These are phyloP conservation scores for Boletellus ananas DNA, from an alignment of 768 basidiomycete species.

Conservation along the genomic window DNA sequence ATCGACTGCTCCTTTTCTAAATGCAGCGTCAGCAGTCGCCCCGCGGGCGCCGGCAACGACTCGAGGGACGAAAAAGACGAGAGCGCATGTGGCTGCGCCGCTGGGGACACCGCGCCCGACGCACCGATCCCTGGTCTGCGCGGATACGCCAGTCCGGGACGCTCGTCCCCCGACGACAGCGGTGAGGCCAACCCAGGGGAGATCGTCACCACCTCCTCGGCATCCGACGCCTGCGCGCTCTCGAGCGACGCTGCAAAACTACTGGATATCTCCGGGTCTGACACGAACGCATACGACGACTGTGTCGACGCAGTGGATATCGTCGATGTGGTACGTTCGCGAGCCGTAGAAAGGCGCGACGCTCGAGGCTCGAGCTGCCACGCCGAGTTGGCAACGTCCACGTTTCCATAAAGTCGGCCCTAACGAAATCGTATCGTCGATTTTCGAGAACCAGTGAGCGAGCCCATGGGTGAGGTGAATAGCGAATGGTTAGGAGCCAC, in stretches of 20 bases:
- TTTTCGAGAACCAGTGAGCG: not conserved
- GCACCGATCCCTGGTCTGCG: constrained; percentile 26
- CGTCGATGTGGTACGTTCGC: constrained; percentile 74
- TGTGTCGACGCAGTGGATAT: constrained; percentile 72
- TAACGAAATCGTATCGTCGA: constrained; percentile 22
- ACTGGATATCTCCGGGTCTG: constrained; percentile 82
- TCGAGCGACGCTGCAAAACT: constrained; percentile 82
- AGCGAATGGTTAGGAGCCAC: not conserved
- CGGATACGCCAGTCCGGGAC: constrained; percentile 18
- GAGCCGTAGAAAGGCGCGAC: constrained; percentile 41
- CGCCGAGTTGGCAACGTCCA: constrained; percentile 61
- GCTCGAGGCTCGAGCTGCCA: constrained; percentile 79
- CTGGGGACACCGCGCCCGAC: constrained; percentile 58
- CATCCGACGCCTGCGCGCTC: constrained; percentile 67
- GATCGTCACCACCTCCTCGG: constrained; percentile 53
- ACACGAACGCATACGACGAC: constrained; percentile 78
- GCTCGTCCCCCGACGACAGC: constrained; percentile 55
- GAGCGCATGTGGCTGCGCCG: constrained; percentile 47
- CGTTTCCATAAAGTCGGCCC: constrained; percentile 71
- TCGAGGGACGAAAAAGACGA: constrained; percentile 82
- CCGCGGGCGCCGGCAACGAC: constrained; percentile 57
- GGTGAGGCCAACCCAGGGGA: constrained; percentile 66
- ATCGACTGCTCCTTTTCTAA: constrained; percentile 75
- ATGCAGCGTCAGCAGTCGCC: constrained; percentile 73
- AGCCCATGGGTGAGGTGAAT: not conserved